Conservation (phyloP, 1,284 basidiomycete genomes). For the Trametes pubescens region DNA sequence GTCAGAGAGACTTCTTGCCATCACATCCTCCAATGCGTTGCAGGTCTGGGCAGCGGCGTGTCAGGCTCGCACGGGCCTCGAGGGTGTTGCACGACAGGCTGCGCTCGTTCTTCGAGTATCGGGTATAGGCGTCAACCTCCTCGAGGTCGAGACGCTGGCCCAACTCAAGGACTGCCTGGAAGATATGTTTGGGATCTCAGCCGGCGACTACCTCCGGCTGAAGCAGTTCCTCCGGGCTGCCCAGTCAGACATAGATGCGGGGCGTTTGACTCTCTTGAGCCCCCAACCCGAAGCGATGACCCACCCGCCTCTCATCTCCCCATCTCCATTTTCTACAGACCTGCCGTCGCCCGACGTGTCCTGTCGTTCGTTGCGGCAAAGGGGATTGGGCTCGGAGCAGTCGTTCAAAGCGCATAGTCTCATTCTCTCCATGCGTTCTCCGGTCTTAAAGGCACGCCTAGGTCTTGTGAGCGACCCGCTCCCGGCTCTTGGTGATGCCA, state of each 20-base stretch:
- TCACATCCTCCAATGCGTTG: neutral
- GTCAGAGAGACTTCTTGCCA: neutral
- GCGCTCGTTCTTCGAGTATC: conserved; percentile 3
- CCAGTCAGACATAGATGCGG: too few species aligned
- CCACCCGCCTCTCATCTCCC: too few species aligned
- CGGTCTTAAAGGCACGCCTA: neutral
- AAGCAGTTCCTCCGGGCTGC: conserved; percentile 10
- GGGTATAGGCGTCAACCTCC: too few species aligned
- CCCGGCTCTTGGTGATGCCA: too few species aligned
- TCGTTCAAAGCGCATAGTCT: neutral
- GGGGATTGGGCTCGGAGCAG: neutral
- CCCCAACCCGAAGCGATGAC: too few species aligned
- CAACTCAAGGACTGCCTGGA: neutral
- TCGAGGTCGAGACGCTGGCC: neutral
- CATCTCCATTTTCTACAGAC: neutral
- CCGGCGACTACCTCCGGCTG: conserved; percentile 26
- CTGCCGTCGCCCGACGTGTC: neutral
- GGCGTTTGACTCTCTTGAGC: too few species aligned
- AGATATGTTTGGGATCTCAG: conserved; percentile 22
- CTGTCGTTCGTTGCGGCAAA: neutral
- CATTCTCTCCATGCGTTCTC: neutral
- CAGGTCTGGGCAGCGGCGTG: conserved; percentile 15
- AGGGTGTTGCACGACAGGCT: conserved; percentile 4
- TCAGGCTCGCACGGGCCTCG: neutral
- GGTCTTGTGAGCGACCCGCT: too few species aligned